Conservation (phyloP, 2,329 filamentous ascomycete genomes). For the Hypoxylon sp. region DNA sequence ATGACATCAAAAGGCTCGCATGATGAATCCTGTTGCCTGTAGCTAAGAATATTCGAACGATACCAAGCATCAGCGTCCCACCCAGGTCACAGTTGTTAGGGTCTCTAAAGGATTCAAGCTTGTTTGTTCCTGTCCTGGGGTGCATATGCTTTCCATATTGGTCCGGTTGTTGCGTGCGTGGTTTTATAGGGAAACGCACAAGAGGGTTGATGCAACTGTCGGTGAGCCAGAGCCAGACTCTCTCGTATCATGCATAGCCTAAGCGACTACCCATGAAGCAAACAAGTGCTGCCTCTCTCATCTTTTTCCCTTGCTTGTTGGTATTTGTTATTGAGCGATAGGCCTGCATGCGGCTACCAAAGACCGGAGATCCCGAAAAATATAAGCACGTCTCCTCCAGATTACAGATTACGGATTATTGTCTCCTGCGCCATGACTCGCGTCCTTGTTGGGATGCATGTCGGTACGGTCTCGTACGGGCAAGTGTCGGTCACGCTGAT, state of each 20-base stretch:
- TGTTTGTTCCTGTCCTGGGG: constrained; percentile 38
- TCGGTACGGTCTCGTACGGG: constrained; percentile 15
- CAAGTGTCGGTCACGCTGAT: constrained; percentile 37
- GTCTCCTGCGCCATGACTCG: constrained; percentile 4
- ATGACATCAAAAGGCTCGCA: constrained; percentile 31
- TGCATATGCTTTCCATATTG: constrained; percentile 34
- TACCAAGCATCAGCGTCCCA: constrained; percentile 12
- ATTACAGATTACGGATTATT: not conserved
- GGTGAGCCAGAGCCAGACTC: constrained; percentile 24
- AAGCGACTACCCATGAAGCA: constrained; percentile 38
- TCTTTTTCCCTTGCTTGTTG: not conserved
- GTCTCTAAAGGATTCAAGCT: constrained; percentile 41
- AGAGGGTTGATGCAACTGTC: constrained; percentile 31
- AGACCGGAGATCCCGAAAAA: constrained; percentile 1
- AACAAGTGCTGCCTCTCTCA: constrained; percentile 30
- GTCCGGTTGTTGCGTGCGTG: constrained; percentile 1
- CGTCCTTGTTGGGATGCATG: constrained; percentile 7
- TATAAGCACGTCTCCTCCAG: not conserved
- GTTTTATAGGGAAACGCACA: constrained; percentile 19
- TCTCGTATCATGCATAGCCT: constrained; percentile 18
- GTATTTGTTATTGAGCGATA: constrained; percentile 4
- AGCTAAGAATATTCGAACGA: constrained; percentile 23
- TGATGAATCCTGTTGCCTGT: constrained; percentile 15
- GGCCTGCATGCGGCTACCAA: constrained; percentile 8
- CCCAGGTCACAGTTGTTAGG: constrained; percentile 9